These are phyloP conservation scores for Alternaria gaisen DNA, from an alignment of 2,329 filamentous ascomycete genomes.

Conservation along the genomic window DNA sequence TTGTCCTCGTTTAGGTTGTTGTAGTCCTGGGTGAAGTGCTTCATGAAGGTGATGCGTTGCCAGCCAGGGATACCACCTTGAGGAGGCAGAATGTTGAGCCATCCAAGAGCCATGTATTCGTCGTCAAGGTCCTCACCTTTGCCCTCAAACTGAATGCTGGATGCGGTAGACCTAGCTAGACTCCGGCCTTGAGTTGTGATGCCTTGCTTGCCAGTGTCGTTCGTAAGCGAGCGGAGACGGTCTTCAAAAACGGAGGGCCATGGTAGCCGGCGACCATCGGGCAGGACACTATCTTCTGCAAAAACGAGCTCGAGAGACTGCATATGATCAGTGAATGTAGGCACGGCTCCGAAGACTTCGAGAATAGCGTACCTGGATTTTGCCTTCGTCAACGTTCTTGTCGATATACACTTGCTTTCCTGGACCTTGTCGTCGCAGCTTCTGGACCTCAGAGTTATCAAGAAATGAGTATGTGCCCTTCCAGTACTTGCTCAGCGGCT, in stretches of 20 bases:
- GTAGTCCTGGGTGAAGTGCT: slow-evolving; percentile 54
- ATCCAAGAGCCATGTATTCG: slow-evolving; percentile 53
- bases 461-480: slow-evolving; percentile 61
- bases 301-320: slow-evolving; percentile 50
- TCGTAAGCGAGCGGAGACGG: slow-evolving; percentile 48
- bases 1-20: slow-evolving; percentile 42
- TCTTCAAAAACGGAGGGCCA: slow-evolving; percentile 56
- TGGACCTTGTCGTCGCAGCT: slow-evolving; percentile 34
- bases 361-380: slow-evolving; percentile 36
- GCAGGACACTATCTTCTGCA: slow-evolving; percentile 10
- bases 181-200: slow-evolving; percentile 21
- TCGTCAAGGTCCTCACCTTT: slow-evolving; percentile 50
- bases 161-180: slow-evolving; percentile 11
- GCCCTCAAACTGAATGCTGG: slow-evolving; percentile 50
- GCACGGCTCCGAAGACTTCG: background rate
- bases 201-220: slow-evolving; percentile 14
- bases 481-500: slow-evolving; percentile 57
- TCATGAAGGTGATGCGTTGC: slow-evolving; percentile 65
- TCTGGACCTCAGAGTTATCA: slow-evolving; percentile 28
- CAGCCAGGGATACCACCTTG: slow-evolving; percentile 61
- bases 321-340: slow-evolving; percentile 20
- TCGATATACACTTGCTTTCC: slow-evolving; percentile 34
- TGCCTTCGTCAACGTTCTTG: slow-evolving; percentile 43
- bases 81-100: slow-evolving; percentile 59
- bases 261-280: slow-evolving; percentile 21